phyloP scores from a whole-genome alignment of 768 basidiomycete species.

The Mycena haematopus region DNA sequence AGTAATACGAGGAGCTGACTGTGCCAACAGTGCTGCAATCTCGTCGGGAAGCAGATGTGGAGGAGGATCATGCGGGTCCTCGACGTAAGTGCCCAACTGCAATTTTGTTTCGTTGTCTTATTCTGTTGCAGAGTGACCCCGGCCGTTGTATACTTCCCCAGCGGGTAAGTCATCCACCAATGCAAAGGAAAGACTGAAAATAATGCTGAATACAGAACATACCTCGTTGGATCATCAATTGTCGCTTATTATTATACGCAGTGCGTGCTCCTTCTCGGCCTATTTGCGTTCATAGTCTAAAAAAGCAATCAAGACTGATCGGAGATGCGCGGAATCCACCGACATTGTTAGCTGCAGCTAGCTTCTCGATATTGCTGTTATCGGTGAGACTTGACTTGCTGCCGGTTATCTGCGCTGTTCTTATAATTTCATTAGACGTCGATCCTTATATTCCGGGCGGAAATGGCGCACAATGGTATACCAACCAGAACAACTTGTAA shows the following conservation, averaged over 20 bases:
- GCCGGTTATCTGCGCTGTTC: too few species aligned
- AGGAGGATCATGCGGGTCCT: constrained; percentile 49
- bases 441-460: constrained; percentile 77
- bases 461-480: constrained; percentile 42
- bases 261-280: constrained; percentile 39
- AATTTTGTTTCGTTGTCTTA: neutral
- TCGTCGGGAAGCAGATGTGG: constrained; percentile 67
- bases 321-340: constrained; percentile 76
- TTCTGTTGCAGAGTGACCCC: constrained; percentile 58
- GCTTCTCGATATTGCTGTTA: constrained; percentile 73
- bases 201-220: constrained; percentile 46
- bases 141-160: constrained; percentile 77
- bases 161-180: constrained; percentile 50
- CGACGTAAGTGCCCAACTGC: constrained; percentile 52
- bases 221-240: constrained; percentile 70
- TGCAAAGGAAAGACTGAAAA: neutral
- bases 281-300: too few species aligned
- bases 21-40: constrained; percentile 64
- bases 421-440: constrained; percentile 55
- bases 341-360: constrained; percentile 65
- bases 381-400: constrained; percentile 50
- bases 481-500: constrained; percentile 71
- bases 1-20: neutral
- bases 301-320: constrained; percentile 47
- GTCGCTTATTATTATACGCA: constrained; percentile 79